Evolutionary conservation across 768 basidiomycete species (phyloP).

Genomic region (Candolleomyces efflorescens): DNA sequence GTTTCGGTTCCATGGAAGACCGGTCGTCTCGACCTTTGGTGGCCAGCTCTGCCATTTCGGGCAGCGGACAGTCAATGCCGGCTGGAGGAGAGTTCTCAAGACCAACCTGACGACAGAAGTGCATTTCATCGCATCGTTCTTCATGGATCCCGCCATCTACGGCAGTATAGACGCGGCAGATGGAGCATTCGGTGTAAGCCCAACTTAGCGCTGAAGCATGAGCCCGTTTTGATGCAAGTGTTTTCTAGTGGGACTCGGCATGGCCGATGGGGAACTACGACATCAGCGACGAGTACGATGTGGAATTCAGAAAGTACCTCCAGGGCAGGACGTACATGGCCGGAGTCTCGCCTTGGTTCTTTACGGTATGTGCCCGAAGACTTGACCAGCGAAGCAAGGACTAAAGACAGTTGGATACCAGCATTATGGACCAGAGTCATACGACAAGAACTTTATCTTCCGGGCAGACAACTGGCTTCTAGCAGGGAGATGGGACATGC

Average conservation of each 20-base stretch:
- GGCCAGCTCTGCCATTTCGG: constrained; percentile 56
- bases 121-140: constrained; percentile 57
- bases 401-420: constrained; percentile 6
- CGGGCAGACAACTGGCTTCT: constrained; percentile 55
- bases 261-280: constrained; percentile 41
- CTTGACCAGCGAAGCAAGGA: background rate
- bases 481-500: constrained; percentile 51
- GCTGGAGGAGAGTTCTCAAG: constrained; percentile 38
- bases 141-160: constrained; percentile 45
- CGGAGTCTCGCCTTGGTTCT: constrained; percentile 64
- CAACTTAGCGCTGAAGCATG: background rate
- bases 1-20: constrained; percentile 31
- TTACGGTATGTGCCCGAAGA: constrained; percentile 34
- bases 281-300: constrained; percentile 28
- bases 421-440: constrained; percentile 48
- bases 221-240: background rate
- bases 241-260: constrained; percentile 46
- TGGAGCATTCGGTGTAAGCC: constrained; percentile 44
- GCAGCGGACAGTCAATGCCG: constrained; percentile 29
- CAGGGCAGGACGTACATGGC: constrained; percentile 32
- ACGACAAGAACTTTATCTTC: constrained; percentile 61
- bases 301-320: constrained; percentile 21
- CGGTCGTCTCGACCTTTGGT: constrained; percentile 49
- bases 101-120: constrained; percentile 22
- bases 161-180: constrained; percentile 36